These are phyloP conservation scores for Daldinia vernicosa DNA, from an alignment of 495 filamentous ascomycete genomes.

Conservation along the genomic window DNA sequence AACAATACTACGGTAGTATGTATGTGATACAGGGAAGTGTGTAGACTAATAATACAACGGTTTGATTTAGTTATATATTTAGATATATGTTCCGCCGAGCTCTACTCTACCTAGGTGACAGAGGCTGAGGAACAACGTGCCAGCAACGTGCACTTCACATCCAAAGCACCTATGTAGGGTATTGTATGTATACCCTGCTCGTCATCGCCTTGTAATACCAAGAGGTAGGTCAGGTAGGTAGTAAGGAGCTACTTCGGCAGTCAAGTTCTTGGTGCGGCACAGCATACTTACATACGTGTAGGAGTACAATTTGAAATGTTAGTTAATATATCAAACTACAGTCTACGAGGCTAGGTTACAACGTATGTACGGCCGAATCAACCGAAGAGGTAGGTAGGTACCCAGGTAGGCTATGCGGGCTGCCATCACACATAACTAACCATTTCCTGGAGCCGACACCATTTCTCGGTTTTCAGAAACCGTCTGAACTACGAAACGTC, in stretches of 20 bases:
- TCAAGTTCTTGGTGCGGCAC: background rate
- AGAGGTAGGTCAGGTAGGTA: background rate
- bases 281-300: background rate
- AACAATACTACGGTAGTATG: background rate
- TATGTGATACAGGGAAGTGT: background rate
- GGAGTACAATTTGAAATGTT: background rate
- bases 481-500: background rate
- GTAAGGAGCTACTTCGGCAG: slow-evolving; percentile 1
- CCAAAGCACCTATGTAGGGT: background rate
- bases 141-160: background rate
- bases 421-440: background rate
- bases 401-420: background rate
- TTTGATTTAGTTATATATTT: slow-evolving; percentile 1
- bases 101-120: too few relatives aligned
- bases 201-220: too few relatives aligned
- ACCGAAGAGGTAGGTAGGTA: background rate
- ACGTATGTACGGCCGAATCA: background rate
- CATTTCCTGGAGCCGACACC: background rate
- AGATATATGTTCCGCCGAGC: background rate
- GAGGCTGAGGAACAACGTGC: background rate
- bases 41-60: background rate
- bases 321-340: background rate
- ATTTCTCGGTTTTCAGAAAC: background rate
- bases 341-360: background rate
- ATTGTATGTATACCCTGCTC: too few relatives aligned